Conservation (phyloP, 106 monocot species). For the Posidonia australis region DNA sequence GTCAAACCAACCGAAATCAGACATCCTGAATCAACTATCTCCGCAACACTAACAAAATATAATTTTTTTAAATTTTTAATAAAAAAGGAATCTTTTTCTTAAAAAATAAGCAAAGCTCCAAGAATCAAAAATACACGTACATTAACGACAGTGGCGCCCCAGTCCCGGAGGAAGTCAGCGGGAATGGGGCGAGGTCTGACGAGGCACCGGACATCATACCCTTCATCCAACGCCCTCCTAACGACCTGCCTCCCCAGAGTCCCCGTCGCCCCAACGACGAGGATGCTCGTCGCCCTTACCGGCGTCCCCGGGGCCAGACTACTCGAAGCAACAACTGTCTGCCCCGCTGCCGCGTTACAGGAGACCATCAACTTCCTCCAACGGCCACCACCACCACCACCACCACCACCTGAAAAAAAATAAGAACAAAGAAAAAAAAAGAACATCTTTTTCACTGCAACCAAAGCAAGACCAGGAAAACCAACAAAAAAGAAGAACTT, state of each 20-base stretch:
- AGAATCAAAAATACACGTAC: too few species aligned
- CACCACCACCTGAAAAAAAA: neutral
- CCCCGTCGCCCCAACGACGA: slow-evolving; percentile 91
- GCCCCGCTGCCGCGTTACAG: slow-evolving; percentile 33
- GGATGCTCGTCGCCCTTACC: slow-evolving; percentile 76
- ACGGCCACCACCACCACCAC: slow-evolving; percentile 19
- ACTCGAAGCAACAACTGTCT: slow-evolving; percentile 40
- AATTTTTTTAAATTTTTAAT: too few species aligned
- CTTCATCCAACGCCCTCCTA: slow-evolving; percentile 87
- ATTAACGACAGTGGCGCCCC: slow-evolving; percentile 98
- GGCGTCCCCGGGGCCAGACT: slow-evolving; percentile 82
- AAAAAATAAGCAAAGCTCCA: too few species aligned
- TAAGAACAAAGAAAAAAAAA: neutral
- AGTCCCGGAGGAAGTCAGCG: slow-evolving; percentile 90
- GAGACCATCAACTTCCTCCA: slow-evolving; percentile 21
- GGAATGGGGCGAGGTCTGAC: slow-evolving; percentile 93
- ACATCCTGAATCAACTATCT: neutral
- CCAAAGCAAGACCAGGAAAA: too few species aligned
- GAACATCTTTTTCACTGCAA: neutral
- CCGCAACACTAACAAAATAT: too few species aligned
- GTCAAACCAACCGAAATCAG: neutral
- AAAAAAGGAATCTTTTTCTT: too few species aligned
- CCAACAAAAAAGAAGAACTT: neutral
- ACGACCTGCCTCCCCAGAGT: slow-evolving; percentile 92
- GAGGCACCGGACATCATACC: slow-evolving; percentile 97